phyloP scores from a whole-genome alignment of 2,329 filamentous ascomycete genomes.

The Bretziella fagacearum region DNA sequence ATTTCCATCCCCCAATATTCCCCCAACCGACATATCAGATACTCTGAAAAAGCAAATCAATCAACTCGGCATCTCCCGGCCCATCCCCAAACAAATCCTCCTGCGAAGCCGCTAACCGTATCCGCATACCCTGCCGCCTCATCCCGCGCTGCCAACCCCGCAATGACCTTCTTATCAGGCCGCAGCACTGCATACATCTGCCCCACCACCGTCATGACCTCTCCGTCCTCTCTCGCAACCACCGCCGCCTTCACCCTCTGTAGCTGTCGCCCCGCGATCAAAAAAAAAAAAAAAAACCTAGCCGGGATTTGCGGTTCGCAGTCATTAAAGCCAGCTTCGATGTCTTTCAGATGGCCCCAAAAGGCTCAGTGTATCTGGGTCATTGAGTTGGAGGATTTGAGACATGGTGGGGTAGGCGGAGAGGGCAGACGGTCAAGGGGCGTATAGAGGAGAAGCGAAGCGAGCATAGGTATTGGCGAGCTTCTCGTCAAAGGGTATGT shows the following conservation, averaged over 20 bases:
- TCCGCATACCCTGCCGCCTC: slow-evolving; percentile 19
- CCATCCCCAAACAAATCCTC: slow-evolving; percentile 1
- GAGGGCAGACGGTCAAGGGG: not conserved
- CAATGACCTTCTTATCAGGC: slow-evolving; percentile 23
- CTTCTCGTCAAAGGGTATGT: not conserved
- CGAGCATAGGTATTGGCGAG: not conserved
- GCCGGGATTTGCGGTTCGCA: slow-evolving; percentile 19
- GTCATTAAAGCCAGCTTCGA: slow-evolving; percentile 29
- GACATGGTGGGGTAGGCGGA: not conserved
- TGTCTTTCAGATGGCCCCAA: slow-evolving; percentile 36
- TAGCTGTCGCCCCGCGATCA: slow-evolving; percentile 32
- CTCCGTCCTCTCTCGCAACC: slow-evolving; percentile 1
- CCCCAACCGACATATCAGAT: not conserved
- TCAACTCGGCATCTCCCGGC: not conserved
- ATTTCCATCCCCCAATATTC: not conserved
- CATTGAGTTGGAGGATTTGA: slow-evolving; percentile 16
- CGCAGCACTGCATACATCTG: slow-evolving; percentile 23
- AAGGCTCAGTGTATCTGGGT: slow-evolving; percentile 20
- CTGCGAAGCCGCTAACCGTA: slow-evolving; percentile 7
- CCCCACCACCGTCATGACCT: slow-evolving; percentile 18
- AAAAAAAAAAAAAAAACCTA: no score
- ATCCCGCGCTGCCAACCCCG: slow-evolving; percentile 17
- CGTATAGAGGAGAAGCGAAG: not conserved
- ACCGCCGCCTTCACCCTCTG: slow-evolving; percentile 28
- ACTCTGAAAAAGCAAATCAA: no score